Base-by-base conservation (phyloP, 306 rosid species). In the Argentina anserina region DNA sequence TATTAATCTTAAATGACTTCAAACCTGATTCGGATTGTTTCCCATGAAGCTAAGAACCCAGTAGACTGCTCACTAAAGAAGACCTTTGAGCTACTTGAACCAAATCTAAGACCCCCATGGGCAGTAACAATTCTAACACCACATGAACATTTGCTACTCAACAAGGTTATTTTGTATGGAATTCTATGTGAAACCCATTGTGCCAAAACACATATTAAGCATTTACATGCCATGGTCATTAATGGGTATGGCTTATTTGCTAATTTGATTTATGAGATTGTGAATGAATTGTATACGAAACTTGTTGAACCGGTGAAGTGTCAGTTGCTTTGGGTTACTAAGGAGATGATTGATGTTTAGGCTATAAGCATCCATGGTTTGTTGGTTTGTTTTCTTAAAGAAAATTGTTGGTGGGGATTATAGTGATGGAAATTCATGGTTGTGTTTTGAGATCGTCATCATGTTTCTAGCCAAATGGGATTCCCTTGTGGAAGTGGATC, bases 161-260 rank as follows among this genome's bases (percentile, higher is more conserved):
- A 81, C 76, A 69, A 46, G 31, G 97, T 93, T 0, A 87, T 93
- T 39, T 81, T 90, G 29, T 84, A 83, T 6, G 97, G 86, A 60
- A 47, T 89, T 66, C 81, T 90, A 56, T 75, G 84, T 6, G 92
- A 93, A 80, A 86, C 90, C 69, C 82, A 79, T 63, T 53, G 79
- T 11, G 83, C 90, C 67, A 83, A 76, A 81, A 84, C 60, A 81
- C 98, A 90, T 82, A 64, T 93, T 7, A 93, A 90, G 82, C 97
- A 84, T 78, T 76, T 93, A 41, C 98, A 93, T 75, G 90, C 88
- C n/a, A 25, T 87, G 14, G 92, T 90, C 62, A 83, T 82, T 28
- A 97, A 90, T 74, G 93, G 92, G 39, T 87, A 93, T 61, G 63
- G 80, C 29, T 72, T 66, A 1, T 86, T 89, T 78, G 62, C 81